Conservation (phyloP, 2,329 filamentous ascomycete genomes). For the Calonectria hongkongensis region DNA sequence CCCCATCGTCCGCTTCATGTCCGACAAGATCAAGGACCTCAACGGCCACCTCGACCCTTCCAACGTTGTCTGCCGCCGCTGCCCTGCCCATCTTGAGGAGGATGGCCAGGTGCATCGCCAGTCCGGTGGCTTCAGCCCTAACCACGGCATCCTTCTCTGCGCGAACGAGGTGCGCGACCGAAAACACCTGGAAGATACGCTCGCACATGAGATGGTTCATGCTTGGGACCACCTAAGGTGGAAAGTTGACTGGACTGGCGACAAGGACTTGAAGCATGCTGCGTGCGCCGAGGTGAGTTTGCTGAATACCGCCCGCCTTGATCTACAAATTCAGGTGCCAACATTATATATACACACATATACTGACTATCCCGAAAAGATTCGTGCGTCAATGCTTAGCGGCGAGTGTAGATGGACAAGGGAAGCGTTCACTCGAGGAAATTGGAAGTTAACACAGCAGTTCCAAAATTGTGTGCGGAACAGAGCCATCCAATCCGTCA, state of each 20-base stretch:
- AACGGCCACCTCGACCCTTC: slow-evolving; percentile 83
- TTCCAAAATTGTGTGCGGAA: slow-evolving; percentile 93
- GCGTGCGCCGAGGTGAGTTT: slow-evolving; percentile 89
- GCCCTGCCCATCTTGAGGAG: slow-evolving; percentile 75
- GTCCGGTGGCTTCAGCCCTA: slow-evolving; percentile 88
- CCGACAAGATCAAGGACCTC: slow-evolving; percentile 85
- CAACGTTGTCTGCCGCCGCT: slow-evolving; percentile 90
- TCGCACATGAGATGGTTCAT: slow-evolving; percentile 98
- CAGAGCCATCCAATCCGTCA: slow-evolving; percentile 87
- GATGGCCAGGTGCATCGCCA: slow-evolving; percentile 78
- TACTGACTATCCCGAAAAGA: slow-evolving; percentile 69
- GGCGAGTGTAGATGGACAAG: slow-evolving; percentile 94
- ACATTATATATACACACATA: too few species aligned
- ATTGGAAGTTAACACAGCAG: slow-evolving; percentile 93
- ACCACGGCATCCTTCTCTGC: slow-evolving; percentile 92
- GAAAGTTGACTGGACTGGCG: slow-evolving; percentile 87
- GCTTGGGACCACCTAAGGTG: slow-evolving; percentile 95
- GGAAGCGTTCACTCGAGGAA: slow-evolving; percentile 88
- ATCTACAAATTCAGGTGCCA: background rate
- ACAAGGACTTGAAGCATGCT: slow-evolving; percentile 86
- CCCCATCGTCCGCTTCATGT: slow-evolving; percentile 90
- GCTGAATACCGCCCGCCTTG: background rate
- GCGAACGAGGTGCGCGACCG: slow-evolving; percentile 90
- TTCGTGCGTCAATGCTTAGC: slow-evolving; percentile 92
- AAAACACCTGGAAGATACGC: slow-evolving; percentile 91